These are phyloP conservation scores for Citrus medica DNA, from an alignment of 345 rosid genomes.

Conservation along the genomic window DNA sequence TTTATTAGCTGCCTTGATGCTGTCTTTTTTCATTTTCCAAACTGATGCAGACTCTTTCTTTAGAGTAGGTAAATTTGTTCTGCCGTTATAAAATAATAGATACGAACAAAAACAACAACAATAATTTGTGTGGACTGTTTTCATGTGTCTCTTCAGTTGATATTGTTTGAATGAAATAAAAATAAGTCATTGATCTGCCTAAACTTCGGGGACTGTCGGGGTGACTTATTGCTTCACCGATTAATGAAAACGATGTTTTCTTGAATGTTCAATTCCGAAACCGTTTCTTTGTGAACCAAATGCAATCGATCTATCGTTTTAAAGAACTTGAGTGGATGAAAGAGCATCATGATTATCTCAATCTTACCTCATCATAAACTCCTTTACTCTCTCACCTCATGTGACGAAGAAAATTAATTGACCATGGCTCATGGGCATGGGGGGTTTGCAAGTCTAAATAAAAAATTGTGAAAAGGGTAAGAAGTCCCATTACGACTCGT, in stretches of 20 bases:
- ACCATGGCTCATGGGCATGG: no score
- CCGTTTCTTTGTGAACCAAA: not conserved
- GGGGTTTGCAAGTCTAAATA: not conserved
- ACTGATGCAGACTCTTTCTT: not conserved
- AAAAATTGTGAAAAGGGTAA: not conserved
- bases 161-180: not conserved
- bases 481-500: not conserved
- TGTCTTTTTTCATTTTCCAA: not conserved
- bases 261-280: not conserved
- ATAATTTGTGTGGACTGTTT: not conserved
- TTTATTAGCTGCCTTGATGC: not conserved
- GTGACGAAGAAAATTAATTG: no score
- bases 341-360: no score
- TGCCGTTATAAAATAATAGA: not conserved
- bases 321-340: no score
- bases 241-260: constrained; percentile 8
- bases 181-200: constrained; percentile 9
- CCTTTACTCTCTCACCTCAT: no score
- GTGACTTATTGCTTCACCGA: constrained; percentile 1
- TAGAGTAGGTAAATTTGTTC: not conserved
- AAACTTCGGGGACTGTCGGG: constrained; percentile 15
- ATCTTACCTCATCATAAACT: no score
- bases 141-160: constrained; percentile 14
- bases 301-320: no score
- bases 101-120: not conserved